Conservation (phyloP, 768 basidiomycete genomes). For the Sarcodon aspratus region DNA sequence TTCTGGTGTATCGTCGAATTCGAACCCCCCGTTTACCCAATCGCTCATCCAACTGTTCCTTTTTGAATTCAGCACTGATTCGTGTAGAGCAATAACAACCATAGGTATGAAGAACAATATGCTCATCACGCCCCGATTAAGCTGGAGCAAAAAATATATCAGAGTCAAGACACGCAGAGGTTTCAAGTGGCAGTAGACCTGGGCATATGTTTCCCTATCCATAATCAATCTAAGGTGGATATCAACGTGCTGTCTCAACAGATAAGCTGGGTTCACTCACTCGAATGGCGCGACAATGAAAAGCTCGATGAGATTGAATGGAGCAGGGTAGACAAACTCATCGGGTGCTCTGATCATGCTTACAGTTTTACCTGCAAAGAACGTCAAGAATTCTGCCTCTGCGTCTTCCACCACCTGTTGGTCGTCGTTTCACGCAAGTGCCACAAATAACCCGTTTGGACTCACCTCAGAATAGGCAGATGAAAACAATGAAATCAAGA, state of each 20-base stretch:
- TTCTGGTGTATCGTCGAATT: constrained; percentile 39
- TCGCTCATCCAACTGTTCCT: constrained; percentile 54
- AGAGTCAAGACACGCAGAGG: no score
- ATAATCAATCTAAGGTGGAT: constrained; percentile 28
- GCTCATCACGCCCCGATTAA: constrained; percentile 74
- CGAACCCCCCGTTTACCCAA: constrained; percentile 60
- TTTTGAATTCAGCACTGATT: constrained; percentile 39
- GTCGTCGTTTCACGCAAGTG: background rate
- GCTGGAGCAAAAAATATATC: constrained; percentile 19
- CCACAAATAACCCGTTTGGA: constrained; percentile 2
- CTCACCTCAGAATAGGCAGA: constrained; percentile 83
- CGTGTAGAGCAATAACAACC: constrained; percentile 60
- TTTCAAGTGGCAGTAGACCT: constrained; percentile 20
- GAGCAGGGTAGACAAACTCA: constrained; percentile 79
- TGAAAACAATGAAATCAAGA: constrained; percentile 91
- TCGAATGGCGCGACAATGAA: constrained; percentile 78
- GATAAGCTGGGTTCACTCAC: constrained; percentile 31
- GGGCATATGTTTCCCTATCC: constrained; percentile 43
- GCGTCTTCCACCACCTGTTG: constrained; percentile 68
- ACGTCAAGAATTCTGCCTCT: constrained; percentile 82
- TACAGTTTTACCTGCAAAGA: constrained; percentile 82
- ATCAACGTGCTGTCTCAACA: no score
- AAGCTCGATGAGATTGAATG: constrained; percentile 82
- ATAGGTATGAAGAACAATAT: constrained; percentile 77
- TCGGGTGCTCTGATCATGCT: constrained; percentile 82